Evolutionary conservation across 2,329 filamentous ascomycete species (phyloP).

Genomic region (Aureobasidium sp.): DNA sequence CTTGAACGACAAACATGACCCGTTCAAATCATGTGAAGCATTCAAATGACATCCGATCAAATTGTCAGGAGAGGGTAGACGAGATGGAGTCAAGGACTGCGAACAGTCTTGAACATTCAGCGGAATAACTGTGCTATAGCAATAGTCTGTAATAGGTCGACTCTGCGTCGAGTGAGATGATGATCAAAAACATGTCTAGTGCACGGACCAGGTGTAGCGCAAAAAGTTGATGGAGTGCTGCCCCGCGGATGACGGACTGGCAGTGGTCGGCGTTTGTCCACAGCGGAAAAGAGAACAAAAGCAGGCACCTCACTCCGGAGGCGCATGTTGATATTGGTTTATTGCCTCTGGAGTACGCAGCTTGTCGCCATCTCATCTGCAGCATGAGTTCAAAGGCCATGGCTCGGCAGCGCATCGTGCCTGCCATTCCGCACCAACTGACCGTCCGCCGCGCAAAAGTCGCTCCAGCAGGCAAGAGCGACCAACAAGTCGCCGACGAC

Average conservation of each 20-base stretch:
- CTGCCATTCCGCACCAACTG: conserved; percentile 14
- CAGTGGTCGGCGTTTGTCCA: conserved; percentile 3
- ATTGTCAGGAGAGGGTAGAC: not conserved
- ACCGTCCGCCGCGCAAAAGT: conserved; percentile 12
- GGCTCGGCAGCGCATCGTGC: conserved; percentile 13
- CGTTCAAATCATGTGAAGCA: not conserved
- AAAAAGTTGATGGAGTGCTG: conserved; percentile 10
- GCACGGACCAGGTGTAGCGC: not conserved
- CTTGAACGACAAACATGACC: not conserved
- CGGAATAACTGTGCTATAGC: not conserved
- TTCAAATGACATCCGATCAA: not conserved
- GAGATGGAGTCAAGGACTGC: not conserved
- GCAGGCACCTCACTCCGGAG: conserved; percentile 13
- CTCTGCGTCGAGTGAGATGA: not conserved
- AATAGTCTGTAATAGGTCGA: not conserved
- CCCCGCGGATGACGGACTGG: conserved; percentile 12
- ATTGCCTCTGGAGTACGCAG: conserved; percentile 13
- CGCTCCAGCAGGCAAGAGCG: not conserved
- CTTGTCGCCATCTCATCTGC: not conserved
- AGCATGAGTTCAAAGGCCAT: conserved; percentile 11
- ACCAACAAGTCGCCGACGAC: conserved; percentile 2
- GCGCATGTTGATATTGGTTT: conserved; percentile 14
- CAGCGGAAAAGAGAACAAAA: not conserved
- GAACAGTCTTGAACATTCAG: not conserved
- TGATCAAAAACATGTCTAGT: not conserved